These are phyloP conservation scores for Diaporthe sp. DNA, from an alignment of 2,329 filamentous ascomycete genomes.

Conservation along the genomic window DNA sequence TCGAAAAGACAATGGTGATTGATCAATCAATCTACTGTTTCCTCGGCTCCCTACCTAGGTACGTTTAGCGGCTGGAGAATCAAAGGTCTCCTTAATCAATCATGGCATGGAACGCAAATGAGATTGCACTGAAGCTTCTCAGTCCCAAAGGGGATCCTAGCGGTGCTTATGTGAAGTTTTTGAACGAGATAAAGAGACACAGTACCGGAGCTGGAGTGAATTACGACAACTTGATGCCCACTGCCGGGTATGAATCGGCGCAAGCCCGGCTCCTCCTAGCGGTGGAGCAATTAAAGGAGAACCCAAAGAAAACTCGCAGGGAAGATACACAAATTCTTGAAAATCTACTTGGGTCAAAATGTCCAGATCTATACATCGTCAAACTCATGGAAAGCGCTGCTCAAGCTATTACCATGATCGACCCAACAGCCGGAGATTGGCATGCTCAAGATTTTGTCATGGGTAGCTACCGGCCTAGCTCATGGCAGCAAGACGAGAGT, in stretches of 20 bases:
- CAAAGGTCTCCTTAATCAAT: background rate
- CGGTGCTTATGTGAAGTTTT: background rate
- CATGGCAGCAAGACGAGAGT: background rate
- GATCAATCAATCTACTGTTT: background rate
- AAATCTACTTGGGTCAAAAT: background rate
- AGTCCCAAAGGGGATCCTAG: background rate
- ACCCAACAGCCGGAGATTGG: background rate
- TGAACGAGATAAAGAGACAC: background rate
- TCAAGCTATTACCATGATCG: background rate
- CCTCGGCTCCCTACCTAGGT: background rate
- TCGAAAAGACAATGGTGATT: too few relatives aligned
- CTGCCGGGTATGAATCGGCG: background rate
- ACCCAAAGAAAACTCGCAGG: background rate
- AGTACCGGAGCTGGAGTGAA: background rate
- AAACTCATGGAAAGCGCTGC: background rate
- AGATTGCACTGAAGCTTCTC: background rate
- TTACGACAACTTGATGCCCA: constrained; percentile 7
- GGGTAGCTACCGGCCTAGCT: background rate
- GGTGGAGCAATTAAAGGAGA: background rate
- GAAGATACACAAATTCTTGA: background rate
- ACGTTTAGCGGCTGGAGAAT: background rate
- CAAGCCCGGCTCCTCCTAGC: background rate
- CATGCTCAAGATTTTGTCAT: background rate
- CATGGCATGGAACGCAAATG: background rate
- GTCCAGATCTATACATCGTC: background rate